Base-by-base conservation (phyloP, 2,329 filamentous ascomycete genomes). In the Pseudohalonectria lignicola region DNA sequence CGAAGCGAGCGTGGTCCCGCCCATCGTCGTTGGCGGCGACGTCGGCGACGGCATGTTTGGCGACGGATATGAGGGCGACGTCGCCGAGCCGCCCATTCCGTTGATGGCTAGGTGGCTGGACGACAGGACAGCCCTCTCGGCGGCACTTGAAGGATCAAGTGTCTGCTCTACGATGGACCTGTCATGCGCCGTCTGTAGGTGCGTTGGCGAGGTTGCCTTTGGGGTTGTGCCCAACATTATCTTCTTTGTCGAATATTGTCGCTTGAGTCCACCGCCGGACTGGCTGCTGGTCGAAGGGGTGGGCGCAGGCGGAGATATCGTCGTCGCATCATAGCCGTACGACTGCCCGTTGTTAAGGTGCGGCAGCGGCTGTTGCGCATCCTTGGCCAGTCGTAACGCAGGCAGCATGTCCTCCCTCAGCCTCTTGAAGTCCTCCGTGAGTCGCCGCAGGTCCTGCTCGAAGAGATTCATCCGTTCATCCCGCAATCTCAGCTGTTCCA, bases 361-460 rank as follows among this genome's bases (percentile, higher is more conserved):
- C 20, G 88, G 88, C 17, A 96, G 67, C 26, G 90, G 90, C 54
- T 94, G 86, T 46, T 87, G 84, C 49, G 82, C 82, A 55, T 96
- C 88, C 63, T 96, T 96, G 51, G 81, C 83, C 53, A 94, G 78
- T 45, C 88, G 85, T 52, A 95, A 76, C 16, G 94, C 81, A 4
- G 92, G 90, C 23, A 96, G 69, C 53, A 95, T 77, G 54, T 98
- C 92, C 59, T 96, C 90, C 40, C 92, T 75, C 45, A 98, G 63
- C 47, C 86, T 81, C 49, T 83, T 75, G 56, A 94, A 94, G 55
- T 96, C 88, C 30, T 95, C 86, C 11, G 82, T 81, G 51, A 96
- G 73, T 43, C 82, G 78, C 45, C 83, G 78, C 53, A 96, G 62
- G 54, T 96, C 87, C 41, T 79, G 74, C 59, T 96, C 90, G 19